Evolutionary conservation across 345 rosid species (phyloP).

Genomic region (Citrus hindsii): DNA sequence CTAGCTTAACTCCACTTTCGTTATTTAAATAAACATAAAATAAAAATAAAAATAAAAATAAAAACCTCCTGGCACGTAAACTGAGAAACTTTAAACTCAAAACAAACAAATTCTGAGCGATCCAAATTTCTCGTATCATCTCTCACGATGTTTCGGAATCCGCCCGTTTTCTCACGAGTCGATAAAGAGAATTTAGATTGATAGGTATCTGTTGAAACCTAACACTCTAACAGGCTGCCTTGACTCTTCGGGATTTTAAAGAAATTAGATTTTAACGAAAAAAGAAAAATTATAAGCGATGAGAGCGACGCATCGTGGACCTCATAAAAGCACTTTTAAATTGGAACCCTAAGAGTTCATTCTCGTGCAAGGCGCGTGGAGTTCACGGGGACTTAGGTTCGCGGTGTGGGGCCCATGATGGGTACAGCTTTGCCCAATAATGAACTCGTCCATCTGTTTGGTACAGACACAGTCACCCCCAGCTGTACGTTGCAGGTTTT

Average conservation of each 20-base stretch:
- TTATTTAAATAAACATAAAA: background rate
- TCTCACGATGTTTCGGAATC: background rate
- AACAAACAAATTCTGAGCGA: no score
- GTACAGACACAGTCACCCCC: background rate
- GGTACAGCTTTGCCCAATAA: background rate
- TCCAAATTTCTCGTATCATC: background rate
- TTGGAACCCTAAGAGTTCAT: background rate
- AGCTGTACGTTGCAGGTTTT: background rate
- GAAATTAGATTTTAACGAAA: background rate
- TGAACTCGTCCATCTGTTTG: background rate
- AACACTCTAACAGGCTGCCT: background rate
- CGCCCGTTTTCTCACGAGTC: background rate
- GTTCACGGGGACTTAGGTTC: background rate
- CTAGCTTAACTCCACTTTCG: constrained; percentile 5
- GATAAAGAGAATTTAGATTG: background rate
- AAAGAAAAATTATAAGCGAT: background rate
- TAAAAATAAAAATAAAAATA: background rate
- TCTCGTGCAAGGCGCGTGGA: background rate
- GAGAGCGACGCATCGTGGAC: constrained; percentile 6
- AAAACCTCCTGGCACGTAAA: background rate
- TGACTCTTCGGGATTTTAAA: background rate
- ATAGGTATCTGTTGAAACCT: constrained; percentile 13
- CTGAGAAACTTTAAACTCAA: background rate
- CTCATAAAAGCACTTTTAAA: background rate
- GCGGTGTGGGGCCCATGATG: background rate